Conservation (phyloP, 768 basidiomycete species). For the Lentinula aciculospora region DNA sequence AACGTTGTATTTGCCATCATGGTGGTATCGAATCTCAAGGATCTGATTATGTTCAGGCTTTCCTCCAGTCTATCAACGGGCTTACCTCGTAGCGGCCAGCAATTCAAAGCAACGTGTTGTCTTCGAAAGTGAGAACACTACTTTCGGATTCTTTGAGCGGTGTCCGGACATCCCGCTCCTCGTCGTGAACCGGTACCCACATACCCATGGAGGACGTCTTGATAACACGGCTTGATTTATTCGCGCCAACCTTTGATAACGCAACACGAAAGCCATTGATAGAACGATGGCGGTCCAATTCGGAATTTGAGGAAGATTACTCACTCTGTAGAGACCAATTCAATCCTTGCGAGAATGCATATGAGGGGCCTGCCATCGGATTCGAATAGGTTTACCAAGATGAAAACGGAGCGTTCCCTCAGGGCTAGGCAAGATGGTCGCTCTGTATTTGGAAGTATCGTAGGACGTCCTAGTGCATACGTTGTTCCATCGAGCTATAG, state of each 20-base stretch:
- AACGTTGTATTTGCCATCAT: conserved; percentile 97
- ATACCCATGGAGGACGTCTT: conserved; percentile 79
- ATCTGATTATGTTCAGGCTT: no score
- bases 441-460: conserved; percentile 74
- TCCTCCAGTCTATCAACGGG: no score
- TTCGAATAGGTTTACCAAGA: conserved; percentile 83
- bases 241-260: conserved; percentile 86
- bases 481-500: conserved; percentile 1
- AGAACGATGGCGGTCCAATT: no score
- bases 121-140: conserved; percentile 71
- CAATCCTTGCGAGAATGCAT: conserved; percentile 90
- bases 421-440: conserved; percentile 51
- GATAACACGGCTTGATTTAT: conserved; percentile 78
- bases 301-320: no score
- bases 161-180: conserved; percentile 73
- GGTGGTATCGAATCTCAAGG: conserved; percentile 81
- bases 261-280: not conserved
- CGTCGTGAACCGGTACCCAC: conserved; percentile 89
- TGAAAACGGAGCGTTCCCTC: conserved; percentile 63
- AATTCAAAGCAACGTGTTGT: conserved; percentile 80
- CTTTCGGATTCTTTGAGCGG: conserved; percentile 34
- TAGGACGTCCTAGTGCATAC: conserved; percentile 30
- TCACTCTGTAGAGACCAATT: conserved; percentile 88
- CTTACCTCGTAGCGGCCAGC: conserved; percentile 82
- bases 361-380: conserved; percentile 84